Conservation (phyloP, 202 grass and related monocot genomes). For the Setaria italica region DNA sequence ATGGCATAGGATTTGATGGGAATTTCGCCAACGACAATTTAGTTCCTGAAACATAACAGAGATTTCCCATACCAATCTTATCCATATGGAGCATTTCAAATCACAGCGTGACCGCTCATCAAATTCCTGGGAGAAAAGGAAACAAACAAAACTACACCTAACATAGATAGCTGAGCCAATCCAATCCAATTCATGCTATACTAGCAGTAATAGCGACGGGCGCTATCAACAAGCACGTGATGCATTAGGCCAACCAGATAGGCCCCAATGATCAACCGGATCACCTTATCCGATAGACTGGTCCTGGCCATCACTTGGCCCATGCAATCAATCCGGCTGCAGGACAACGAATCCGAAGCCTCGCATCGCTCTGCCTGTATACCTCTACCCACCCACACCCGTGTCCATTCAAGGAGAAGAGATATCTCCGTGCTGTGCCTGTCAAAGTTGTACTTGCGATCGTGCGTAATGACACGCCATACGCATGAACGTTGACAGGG, state of each 20-base stretch:
- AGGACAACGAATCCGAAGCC: constrained; percentile 39
- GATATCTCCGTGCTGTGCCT: background rate
- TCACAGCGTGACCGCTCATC: background rate
- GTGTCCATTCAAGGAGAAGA: background rate
- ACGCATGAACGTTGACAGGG: background rate
- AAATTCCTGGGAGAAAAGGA: background rate
- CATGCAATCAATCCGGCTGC: constrained; percentile 15
- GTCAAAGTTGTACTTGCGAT: constrained; percentile 11
- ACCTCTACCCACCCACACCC: background rate
- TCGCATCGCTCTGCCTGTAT: background rate
- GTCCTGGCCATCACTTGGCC: constrained; percentile 40
- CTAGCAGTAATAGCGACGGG: background rate
- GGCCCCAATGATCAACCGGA: constrained; percentile 1
- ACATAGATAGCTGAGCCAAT: background rate
- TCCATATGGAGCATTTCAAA: background rate
- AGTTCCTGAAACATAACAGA: background rate
- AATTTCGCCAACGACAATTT: background rate
- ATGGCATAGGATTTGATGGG: background rate
- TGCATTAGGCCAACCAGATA: constrained; percentile 11
- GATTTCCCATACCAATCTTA: background rate
- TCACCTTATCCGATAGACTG: constrained; percentile 39
- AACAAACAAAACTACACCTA: background rate
- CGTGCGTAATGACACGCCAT: background rate
- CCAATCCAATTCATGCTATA: background rate
- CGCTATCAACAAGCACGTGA: constrained; percentile 31